phyloP scores from a whole-genome alignment of 805 yeast genomes.

The Starmerella cellae region DNA sequence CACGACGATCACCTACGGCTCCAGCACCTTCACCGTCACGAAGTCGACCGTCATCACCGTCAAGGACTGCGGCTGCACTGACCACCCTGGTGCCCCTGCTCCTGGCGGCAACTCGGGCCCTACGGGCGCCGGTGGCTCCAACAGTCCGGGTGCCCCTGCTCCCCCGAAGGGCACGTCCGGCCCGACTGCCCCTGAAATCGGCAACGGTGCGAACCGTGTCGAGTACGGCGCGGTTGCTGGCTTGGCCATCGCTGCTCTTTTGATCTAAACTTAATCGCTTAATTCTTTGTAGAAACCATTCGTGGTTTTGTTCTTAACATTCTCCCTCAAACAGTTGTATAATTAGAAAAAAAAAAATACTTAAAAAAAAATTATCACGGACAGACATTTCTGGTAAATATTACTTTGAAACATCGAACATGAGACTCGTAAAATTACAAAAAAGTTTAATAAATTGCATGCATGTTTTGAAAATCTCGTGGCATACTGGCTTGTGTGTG shows the following conservation, averaged over 20 bases:
- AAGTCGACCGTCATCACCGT: constrained; percentile 45
- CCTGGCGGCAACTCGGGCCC: constrained; percentile 11
- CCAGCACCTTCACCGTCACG: constrained; percentile 31
- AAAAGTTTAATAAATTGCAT: too few species aligned
- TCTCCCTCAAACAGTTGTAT: too few species aligned
- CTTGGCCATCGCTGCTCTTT: not conserved
- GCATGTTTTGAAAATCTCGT: too few species aligned
- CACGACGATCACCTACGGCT: constrained; percentile 18
- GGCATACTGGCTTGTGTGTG: too few species aligned
- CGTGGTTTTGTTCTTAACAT: too few species aligned
- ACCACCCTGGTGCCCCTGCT: constrained; percentile 22
- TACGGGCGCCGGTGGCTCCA: too few species aligned
- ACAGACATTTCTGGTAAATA: too few species aligned
- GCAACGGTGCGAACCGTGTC: not conserved
- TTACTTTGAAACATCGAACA: too few species aligned
- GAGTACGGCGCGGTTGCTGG: not conserved
- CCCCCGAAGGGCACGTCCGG: not conserved
- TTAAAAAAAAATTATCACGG: too few species aligned
- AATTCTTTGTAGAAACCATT: too few species aligned
- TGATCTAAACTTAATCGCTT: not conserved
- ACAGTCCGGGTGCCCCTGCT: constrained; percentile 36
- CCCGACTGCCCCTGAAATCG: not conserved
- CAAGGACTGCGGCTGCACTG: constrained; percentile 31
- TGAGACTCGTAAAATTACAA: too few species aligned
- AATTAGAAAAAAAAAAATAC: too few species aligned